Base-by-base conservation (phyloP, 192 early-diverging fungal species). In the Coemansia sp. region DNA sequence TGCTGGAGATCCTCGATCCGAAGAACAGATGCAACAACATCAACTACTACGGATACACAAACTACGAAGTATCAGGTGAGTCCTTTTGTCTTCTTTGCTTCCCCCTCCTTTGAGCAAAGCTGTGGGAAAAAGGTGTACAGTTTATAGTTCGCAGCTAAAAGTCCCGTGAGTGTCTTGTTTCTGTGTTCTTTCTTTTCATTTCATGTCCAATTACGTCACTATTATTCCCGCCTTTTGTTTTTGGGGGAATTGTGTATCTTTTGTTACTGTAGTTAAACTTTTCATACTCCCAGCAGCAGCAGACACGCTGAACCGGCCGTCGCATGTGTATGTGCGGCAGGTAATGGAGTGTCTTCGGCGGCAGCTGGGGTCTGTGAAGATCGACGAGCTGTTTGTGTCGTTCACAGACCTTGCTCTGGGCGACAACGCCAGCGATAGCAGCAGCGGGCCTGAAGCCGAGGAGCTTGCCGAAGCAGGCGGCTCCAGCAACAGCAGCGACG, bases 1-100 rank as follows among this genome's bases (percentile, higher is more conserved):
- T 72, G 68, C 72, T 81, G 28, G 78, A 81, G 60, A 81, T 81
- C 27, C 61, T 75, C 36, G 78, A 81, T 55, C 72, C 78, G 1
- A 59, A 64, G 34, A 79, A 79, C 53, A 47, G 53, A 15, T 62
- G 76, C 36, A 79, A 79, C 64, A 63, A 79, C 53, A 67, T 79
- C 27, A 41, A 64, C n/a, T 59, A 61, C 50, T 65, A 70, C 22
- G 64, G 67, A 2, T 55, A 70, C 28, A 68, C 61, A 0, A 63
- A 79, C 67, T 74, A 70, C 34, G 54, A 48, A 22, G 60, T 79
- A 10, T 70, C 76, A 30, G 72, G 72, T 68, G 60, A 53, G 71
- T 41, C 13, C 29, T 25, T 15, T 5, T 11, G n/a, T 30, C 45
- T 44, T 14, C n/a, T 44, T 44, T 44, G 6, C n/a, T 44, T 19